Percentiles rank a stretch among this genome's conserved stretches.
Conservation (phyloP, 352 stramenopile genomes). For the Phytopythium kandeliae region DNA sequence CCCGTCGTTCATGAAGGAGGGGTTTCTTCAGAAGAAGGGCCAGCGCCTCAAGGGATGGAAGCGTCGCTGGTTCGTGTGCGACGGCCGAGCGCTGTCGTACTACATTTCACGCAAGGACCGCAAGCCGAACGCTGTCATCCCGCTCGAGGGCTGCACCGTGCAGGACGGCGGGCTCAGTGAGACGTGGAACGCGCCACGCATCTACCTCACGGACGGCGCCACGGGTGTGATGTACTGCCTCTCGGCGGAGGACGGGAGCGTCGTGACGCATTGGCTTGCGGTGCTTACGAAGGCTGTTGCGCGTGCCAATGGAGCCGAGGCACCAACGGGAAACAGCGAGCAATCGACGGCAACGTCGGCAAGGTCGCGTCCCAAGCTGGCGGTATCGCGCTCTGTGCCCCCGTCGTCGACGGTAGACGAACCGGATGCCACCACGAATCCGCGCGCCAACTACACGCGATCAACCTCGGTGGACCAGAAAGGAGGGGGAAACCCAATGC, state of each 20-base stretch:
- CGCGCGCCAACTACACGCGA: constrained; percentile 6
- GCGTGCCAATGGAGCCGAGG: constrained; percentile 14
- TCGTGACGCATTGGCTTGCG: constrained; percentile 67
- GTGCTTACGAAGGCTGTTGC: constrained; percentile 55
- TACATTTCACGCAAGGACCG: constrained; percentile 79
- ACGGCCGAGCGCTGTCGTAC: constrained; percentile 75
- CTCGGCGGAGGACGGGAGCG: constrained; percentile 60
- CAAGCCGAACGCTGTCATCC: constrained; percentile 79
- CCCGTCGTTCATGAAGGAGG: constrained; percentile 70
- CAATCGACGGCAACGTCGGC: constrained; percentile 2
- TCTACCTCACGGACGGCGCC: constrained; percentile 73
- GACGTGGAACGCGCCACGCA: constrained; percentile 83
- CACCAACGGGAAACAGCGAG: neutral
- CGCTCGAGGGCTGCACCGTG: constrained; percentile 71
- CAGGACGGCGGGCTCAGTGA: constrained; percentile 78
- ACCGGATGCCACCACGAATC: constrained; percentile 1
- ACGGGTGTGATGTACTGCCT: constrained; percentile 81
- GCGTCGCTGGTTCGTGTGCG: constrained; percentile 82
- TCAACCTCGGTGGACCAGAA: constrained; percentile 5
- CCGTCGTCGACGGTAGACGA: constrained; percentile 1
- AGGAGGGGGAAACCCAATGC: neutral
- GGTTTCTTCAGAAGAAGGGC: constrained; percentile 82
- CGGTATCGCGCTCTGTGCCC: neutral
- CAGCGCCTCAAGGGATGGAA: constrained; percentile 81
- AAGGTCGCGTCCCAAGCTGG: constrained; percentile 1